Conservation (phyloP, 805 yeast species). For the Isabelozyma pseudorhagii region DNA sequence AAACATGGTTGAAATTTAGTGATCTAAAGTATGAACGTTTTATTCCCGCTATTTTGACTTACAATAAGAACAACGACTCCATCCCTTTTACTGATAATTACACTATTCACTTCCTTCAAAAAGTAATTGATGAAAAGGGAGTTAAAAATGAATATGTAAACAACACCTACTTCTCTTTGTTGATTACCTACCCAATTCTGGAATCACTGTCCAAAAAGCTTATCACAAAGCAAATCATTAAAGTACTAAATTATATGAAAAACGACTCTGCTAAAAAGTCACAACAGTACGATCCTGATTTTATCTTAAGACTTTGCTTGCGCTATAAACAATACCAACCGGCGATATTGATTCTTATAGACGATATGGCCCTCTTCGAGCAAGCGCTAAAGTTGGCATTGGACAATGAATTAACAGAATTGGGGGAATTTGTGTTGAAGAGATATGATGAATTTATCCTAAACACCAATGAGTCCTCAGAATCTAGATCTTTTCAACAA, state of each 20-base stretch:
- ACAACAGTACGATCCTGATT: constrained; percentile 60
- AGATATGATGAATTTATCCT: constrained; percentile 24
- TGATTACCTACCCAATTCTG: constrained; percentile 43
- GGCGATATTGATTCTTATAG: constrained; percentile 71
- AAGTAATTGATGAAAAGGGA: constrained; percentile 41
- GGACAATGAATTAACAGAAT: constrained; percentile 52
- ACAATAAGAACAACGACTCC: constrained; percentile 46
- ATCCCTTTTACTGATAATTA: constrained; percentile 51
- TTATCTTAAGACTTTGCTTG: constrained; percentile 70
- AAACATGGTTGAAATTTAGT: constrained; percentile 67
- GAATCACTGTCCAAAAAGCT: constrained; percentile 2
- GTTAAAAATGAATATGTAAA: constrained; percentile 49
- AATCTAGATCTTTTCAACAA: background rate
- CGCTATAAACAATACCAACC: constrained; percentile 55
- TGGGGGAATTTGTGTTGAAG: constrained; percentile 41
- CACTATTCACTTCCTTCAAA: constrained; percentile 61
- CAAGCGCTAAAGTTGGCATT: constrained; percentile 80
- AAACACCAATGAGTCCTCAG: constrained; percentile 3
- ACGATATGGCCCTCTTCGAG: constrained; percentile 62
- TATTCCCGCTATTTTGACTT: constrained; percentile 72
- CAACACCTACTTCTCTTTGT: constrained; percentile 66
- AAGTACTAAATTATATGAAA: constrained; percentile 24
- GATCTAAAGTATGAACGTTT: constrained; percentile 59
- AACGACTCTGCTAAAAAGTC: constrained; percentile 11
- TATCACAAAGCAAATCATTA: constrained; percentile 26